Base-by-base conservation (phyloP, 805 yeast species). In the Zygoascus bituminiphila region DNA sequence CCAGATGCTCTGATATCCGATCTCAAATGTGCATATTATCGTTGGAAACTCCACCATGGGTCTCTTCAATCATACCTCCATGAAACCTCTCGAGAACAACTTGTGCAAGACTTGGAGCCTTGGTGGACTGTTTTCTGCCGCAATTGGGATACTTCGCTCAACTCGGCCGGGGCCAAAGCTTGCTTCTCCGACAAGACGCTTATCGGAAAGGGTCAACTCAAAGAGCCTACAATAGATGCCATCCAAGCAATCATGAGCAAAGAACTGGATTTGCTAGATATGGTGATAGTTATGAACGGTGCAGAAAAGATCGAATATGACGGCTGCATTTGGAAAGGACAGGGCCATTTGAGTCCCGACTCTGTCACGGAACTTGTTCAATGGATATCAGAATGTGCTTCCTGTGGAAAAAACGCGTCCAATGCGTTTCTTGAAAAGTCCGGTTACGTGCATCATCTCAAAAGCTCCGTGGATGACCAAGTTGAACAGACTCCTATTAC, bases 11-110 rank as follows among this genome's bases (percentile, higher is more conserved):
- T 71, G 17, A 47, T 51, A 5, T 54, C 57, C 5, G 61, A 63
- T 48, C 47, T 71, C 10, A 38, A 47, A 12, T 45, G 52, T 14
- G 73, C 69, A 4, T 66, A 66, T 47, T 51, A 58, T 29, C 53
- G 70, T 5, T 71, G 65, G 63, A 45, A 51, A 14, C 51, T 71
- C 15, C 63, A 67, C 43, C 53, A 61, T 49, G 71, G 71, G 4
- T 48, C 62, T 6, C 42, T 69, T 25, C 45, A 43, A 8, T n/a
- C 24, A 8, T 51, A 45, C n/a, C n/a, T 42, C 36, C 44, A 22
- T 9, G 17, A 35, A 1, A 21, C 21, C 2, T 26, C 47, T 8
- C 45, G 53, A 5, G 46, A 40, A 6, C 33, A 26, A 1, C 33
- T 51, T 19, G 44, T 44, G 17, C 52, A 47, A 5, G 7, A 8